phyloP scores from a whole-genome alignment of 768 basidiomycete species.

The Lactifluus pinguis region DNA sequence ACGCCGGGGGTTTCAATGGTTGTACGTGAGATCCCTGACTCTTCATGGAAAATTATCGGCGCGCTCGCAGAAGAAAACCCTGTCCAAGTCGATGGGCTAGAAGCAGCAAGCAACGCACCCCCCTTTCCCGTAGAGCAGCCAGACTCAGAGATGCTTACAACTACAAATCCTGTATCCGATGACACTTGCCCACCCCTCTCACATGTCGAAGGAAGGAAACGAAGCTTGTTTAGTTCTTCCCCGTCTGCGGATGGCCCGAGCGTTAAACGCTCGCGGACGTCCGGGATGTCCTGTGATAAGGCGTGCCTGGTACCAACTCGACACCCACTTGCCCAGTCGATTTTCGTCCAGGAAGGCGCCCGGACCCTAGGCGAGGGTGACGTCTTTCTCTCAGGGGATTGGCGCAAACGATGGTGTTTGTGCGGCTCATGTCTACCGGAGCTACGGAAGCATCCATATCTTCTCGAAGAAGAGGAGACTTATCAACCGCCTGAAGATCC shows the following conservation, averaged over 20 bases:
- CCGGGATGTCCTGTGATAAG: slow-evolving; percentile 29
- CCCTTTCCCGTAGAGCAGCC: neutral
- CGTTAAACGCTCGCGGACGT: slow-evolving; percentile 38
- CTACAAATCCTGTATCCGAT: neutral
- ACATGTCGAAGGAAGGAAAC: slow-evolving; percentile 31
- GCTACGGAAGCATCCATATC: slow-evolving; percentile 45
- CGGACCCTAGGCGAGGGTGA: slow-evolving; percentile 51
- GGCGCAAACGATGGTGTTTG: slow-evolving; percentile 71
- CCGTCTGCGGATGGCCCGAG: slow-evolving; percentile 27
- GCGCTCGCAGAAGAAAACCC: slow-evolving; percentile 23
- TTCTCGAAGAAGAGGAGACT: slow-evolving; percentile 72
- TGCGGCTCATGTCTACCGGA: slow-evolving; percentile 56
- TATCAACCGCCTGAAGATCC: slow-evolving; percentile 84
- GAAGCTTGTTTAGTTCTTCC: slow-evolving; percentile 27
- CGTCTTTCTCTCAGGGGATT: slow-evolving; percentile 65
- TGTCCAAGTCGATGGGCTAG: slow-evolving; percentile 1
- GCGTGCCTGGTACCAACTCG: slow-evolving; percentile 49
- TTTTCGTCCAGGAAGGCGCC: slow-evolving; percentile 30
- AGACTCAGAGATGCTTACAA: neutral
- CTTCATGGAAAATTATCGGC: slow-evolving; percentile 45
- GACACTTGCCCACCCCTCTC: neutral
- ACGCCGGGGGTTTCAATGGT: slow-evolving; percentile 62
- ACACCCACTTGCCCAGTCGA: slow-evolving; percentile 36
- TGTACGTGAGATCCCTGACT: slow-evolving; percentile 37
- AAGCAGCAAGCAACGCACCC: neutral